Conservation (phyloP, 805 yeast genomes). For the Tetrapisispora taiwanensis region DNA sequence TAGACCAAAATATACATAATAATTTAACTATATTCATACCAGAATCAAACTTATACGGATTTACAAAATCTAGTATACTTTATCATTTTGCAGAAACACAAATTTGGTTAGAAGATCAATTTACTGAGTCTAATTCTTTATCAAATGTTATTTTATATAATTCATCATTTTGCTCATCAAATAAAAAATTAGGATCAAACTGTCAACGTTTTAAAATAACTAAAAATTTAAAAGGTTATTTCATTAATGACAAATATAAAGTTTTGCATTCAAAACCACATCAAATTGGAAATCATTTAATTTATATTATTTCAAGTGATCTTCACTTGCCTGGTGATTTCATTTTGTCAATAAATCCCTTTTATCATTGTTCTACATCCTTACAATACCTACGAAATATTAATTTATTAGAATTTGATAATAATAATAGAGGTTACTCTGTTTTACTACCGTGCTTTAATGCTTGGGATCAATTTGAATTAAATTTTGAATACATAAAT, state of each 20-base stretch:
- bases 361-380: slow-evolving; percentile 55
- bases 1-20: slow-evolving; percentile 31
- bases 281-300: slow-evolving; percentile 51
- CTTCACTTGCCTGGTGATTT: slow-evolving; percentile 55
- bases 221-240: slow-evolving; percentile 17
- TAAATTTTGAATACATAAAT: slow-evolving; percentile 51
- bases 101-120: slow-evolving; percentile 15
- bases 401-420: slow-evolving; percentile 41
- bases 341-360: slow-evolving; percentile 54
- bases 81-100: slow-evolving; percentile 47
- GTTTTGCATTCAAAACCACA: slow-evolving; percentile 36
- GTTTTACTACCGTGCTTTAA: slow-evolving; percentile 66
- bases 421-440: slow-evolving; percentile 58
- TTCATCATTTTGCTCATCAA: slow-evolving; percentile 45
- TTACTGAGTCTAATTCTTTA: slow-evolving; percentile 2
- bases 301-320: slow-evolving; percentile 54
- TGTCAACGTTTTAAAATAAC: slow-evolving; percentile 51
- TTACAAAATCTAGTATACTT: slow-evolving; percentile 33
- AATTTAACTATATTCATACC: slow-evolving; percentile 58
- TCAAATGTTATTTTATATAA: slow-evolving; percentile 30
- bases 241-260: slow-evolving; percentile 49
- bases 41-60: slow-evolving; percentile 25
- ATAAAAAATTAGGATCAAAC: slow-evolving; percentile 43
- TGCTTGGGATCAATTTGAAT: slow-evolving; percentile 57
- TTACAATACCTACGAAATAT: slow-evolving; percentile 45